Percentiles rank a stretch among this genome's conserved stretches.
Evolutionary conservation across 306 rosid species (phyloP).

Genomic region (Vigna radiata): DNA sequence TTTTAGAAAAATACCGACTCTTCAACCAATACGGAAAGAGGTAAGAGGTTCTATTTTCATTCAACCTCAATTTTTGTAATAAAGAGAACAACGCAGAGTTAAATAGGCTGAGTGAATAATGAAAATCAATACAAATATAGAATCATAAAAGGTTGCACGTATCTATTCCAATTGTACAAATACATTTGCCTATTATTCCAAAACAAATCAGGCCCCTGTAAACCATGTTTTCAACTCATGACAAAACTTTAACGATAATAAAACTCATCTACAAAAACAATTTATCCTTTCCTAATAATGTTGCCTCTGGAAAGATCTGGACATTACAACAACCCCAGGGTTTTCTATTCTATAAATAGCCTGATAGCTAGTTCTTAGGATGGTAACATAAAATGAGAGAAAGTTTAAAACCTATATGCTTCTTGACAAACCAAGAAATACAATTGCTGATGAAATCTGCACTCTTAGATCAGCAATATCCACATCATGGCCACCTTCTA

Average conservation of each 20-base stretch:
- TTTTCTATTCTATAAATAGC: background rate
- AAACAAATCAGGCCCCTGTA: conserved; percentile 6
- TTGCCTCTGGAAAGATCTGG: conserved; percentile 35
- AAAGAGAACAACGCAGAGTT: background rate
- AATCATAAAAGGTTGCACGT: background rate
- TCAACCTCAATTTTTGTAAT: background rate
- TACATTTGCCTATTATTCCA: conserved; percentile 28
- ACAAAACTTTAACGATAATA: conserved; percentile 22
- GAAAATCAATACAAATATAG: background rate
- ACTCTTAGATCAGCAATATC: conserved; percentile 86
- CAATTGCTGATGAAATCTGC: conserved; percentile 80
- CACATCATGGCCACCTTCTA: conserved; percentile 98
- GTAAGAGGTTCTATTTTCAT: background rate
- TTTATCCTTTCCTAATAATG: conserved; percentile 18
- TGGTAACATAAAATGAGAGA: conserved; percentile 5
- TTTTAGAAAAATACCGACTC: background rate
- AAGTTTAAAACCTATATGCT: conserved; percentile 45
- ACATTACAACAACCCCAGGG: conserved; percentile 36
- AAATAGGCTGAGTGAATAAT: background rate
- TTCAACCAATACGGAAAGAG: background rate
- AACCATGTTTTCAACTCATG: conserved; percentile 37
- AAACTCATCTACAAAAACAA: conserved; percentile 42
- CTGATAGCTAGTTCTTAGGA: conserved; percentile 41
- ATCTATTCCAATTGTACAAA: background rate
- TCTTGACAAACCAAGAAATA: conserved; percentile 83